Evolutionary conservation across 176 grass and related monocot species (phyloP), one percentile per base, ranked within the genome.

Genomic region (Phyllostachys edulis): DNA sequence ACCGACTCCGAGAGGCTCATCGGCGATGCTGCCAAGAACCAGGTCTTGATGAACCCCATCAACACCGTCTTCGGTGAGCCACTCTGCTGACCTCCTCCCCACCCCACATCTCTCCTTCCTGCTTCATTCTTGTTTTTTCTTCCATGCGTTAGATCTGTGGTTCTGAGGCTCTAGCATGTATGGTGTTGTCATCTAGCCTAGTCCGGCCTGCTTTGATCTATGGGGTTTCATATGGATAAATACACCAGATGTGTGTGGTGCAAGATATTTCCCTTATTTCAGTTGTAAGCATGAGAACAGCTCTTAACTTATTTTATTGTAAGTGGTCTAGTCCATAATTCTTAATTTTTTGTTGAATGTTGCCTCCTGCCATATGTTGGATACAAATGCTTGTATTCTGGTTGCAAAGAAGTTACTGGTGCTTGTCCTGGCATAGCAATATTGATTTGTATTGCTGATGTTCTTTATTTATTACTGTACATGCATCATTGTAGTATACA

Each of bases 1-100:
- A 92, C 87, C 20, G 87, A 89, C 74, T 89, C 90, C 66, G 87
- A 92, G 64, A 65, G 74, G 23, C 74, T 78, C 24, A 78, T 85
- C 64, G 73, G 83, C 63, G 74, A 78, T 69, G 73, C 83, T 5
- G 83, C 83, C 49, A 85, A 78, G 83, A 78, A 85, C 83, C 73
- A 85, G 83, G 83, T 85, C 73, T 74, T 74, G 39, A 78, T 78
- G 83, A 85, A 85, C 74, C 83, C 74, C 64, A 70, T 69, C 73
- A 85, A 85, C 64, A 85, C 83, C 32, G 83, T 85, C 23, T 85
- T 85, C 23, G 74, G 83, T 85, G 50, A 77, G 73, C 41, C 29
- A 18, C 67, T 42, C 67, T 21, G 15, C 21, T 7, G 12, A 5
- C 24, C 61, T 42, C 20, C 38, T 23, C 21, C 65, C 36, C 10